Evolutionary conservation across 1,139 yeast genomes (phyloP).

Genomic region (Schwanniomyces etchellsii): DNA sequence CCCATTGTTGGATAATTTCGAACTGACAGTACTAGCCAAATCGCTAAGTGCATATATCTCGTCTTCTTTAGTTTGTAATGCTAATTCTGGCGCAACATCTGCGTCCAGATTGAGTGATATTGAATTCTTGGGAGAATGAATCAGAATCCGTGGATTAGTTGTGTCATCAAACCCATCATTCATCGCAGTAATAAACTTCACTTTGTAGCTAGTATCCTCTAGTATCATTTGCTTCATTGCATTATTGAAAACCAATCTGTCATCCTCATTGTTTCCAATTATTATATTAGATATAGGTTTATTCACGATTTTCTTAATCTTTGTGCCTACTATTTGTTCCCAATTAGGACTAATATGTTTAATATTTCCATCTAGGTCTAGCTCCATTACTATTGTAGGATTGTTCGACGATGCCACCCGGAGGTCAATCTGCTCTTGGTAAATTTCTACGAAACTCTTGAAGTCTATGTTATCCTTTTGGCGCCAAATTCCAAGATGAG

Average conservation of each 20-base stretch:
- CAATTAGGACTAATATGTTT: constrained; percentile 70
- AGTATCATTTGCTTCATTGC: constrained; percentile 68
- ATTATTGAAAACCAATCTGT: constrained; percentile 59
- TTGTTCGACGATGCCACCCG: constrained; percentile 58
- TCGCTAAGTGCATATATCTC: constrained; percentile 3
- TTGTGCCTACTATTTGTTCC: constrained; percentile 71
- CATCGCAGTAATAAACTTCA: constrained; percentile 61
- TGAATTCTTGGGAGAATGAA: neutral
- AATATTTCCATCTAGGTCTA: constrained; percentile 75
- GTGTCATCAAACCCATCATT: constrained; percentile 17
- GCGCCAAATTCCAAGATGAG: constrained; percentile 1
- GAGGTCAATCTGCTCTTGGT: constrained; percentile 44
- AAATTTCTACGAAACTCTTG: constrained; percentile 12
- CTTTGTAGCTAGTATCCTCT: constrained; percentile 75
- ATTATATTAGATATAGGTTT: constrained; percentile 62
- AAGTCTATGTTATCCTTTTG: constrained; percentile 7
- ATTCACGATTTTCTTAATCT: constrained; percentile 46
- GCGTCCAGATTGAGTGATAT: no score
- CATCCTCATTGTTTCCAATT: constrained; percentile 57
- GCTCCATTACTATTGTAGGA: constrained; percentile 81
- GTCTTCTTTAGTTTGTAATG: constrained; percentile 2
- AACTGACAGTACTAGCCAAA: constrained; percentile 2
- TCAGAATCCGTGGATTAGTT: neutral
- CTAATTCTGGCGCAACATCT: no score
- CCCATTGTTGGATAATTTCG: constrained; percentile 46